Base-by-base conservation (phyloP, 1,284 basidiomycete species). In the Pyrrhoderma noxium region DNA sequence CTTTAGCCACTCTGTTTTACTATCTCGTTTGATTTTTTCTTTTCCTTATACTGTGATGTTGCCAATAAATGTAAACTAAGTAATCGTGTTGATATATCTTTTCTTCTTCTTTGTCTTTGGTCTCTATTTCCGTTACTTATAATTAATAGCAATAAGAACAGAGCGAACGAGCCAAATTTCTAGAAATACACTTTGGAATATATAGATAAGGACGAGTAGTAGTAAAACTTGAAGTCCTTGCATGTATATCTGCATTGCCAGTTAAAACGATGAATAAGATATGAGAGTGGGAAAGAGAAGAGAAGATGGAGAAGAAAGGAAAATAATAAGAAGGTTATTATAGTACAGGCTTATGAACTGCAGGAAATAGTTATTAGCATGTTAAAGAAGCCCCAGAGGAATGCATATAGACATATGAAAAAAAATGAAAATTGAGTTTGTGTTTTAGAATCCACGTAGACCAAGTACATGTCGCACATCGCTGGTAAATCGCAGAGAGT, bases 401-500 rank as follows among this genome's bases (percentile, higher is more conserved):
- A 53, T 48, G 22, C 22, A 43, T 22, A 45, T 23, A 23, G 11
- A 23, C 7, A 22, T 36, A 31, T 31, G 27, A 31, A 5, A 11
- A 31, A 5, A 11, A 11, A 5, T 31, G 27, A 11, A 31, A 31
- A 31, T 31, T 31, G 11, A 11, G 27, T 5, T 5, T 31, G 27
- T 5, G 27, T 5, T 31, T 45, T 47, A 73, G 59, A 75, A 77
- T 36, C 75, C 77, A 56, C 85, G 82, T 55, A 98, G 80, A 49
- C 95, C 93, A 45, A 99, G 75, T 25, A 99, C 86, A 59, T 89
- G 80, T 58, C 95, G 81, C 19, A 99, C 95, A 65, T 99, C 95
- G 54, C 82, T 88, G 3, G 94, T 96, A 69, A 99, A 99, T 27
- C 95, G 80, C 54, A 99, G 70, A 47, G 90, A 93, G 68, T 99